These are phyloP conservation scores for Tetracladium maxilliforme DNA, from an alignment of 2,329 filamentous ascomycete genomes.

Conservation along the genomic window DNA sequence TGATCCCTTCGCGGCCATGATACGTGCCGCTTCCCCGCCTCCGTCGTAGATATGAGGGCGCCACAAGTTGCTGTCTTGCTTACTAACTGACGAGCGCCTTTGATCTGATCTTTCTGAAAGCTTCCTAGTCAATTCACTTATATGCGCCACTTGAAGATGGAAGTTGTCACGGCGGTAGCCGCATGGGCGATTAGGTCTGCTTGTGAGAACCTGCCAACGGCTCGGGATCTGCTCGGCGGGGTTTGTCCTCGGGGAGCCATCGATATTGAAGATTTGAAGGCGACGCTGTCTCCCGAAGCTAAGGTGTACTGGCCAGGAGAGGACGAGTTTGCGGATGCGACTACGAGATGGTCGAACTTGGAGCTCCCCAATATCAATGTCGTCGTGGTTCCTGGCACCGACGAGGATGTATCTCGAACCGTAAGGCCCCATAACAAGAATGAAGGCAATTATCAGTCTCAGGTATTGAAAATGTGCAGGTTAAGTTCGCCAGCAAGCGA, in stretches of 20 bases:
- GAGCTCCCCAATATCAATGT: constrained; percentile 25
- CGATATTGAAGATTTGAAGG: constrained; percentile 8
- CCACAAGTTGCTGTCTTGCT: neutral
- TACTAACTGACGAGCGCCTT: neutral
- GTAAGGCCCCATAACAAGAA: constrained; percentile 14
- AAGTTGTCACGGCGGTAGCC: constrained; percentile 10
- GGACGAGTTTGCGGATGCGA: constrained; percentile 19
- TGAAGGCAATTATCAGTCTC: neutral
- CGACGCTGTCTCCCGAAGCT: constrained; percentile 19
- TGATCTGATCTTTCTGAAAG: constrained; percentile 2
- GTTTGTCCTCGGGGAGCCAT: constrained; percentile 6
- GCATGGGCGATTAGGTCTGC: constrained; percentile 10
- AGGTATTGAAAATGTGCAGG: constrained; percentile 13
- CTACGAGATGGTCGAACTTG: constrained; percentile 28
- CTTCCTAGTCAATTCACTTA: constrained; percentile 3
- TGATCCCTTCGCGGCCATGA: neutral
- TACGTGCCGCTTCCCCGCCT: neutral
- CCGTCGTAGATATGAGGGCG: neutral
- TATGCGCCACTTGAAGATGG: constrained; percentile 1
- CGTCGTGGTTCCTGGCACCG: constrained; percentile 29
- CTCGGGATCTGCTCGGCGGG: constrained; percentile 3
- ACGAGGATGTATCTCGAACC: constrained; percentile 31
- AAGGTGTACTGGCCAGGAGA: constrained; percentile 25
- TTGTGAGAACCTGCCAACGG: constrained; percentile 3
- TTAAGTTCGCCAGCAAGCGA: constrained; percentile 29